These are phyloP conservation scores for Neofusicoccum parvum DNA, from an alignment of 2,329 filamentous ascomycete genomes.

Conservation along the genomic window DNA sequence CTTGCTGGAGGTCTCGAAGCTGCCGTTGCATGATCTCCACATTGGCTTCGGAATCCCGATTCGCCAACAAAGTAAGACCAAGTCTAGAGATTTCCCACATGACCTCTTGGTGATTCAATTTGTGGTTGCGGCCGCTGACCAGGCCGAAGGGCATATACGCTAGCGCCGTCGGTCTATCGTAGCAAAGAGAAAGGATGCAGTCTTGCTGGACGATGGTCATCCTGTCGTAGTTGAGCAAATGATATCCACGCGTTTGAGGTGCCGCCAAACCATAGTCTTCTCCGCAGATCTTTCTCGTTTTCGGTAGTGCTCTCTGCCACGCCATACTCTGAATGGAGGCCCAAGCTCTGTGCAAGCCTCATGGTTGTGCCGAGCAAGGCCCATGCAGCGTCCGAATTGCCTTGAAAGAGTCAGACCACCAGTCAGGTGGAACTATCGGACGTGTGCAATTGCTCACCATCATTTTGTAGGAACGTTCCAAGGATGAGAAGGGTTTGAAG, in stretches of 20 bases:
- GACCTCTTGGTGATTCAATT: neutral
- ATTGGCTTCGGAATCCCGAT: neutral
- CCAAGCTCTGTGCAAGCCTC: constrained; percentile 8
- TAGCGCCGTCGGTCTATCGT: neutral
- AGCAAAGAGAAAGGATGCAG: constrained; percentile 12
- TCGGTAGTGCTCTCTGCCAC: neutral
- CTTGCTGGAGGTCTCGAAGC: neutral
- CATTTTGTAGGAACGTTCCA: constrained; percentile 10
- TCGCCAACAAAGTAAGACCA: neutral
- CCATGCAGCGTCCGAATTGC: constrained; percentile 16
- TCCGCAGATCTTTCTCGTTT: too few species aligned
- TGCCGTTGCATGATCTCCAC: neutral
- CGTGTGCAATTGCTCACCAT: neutral
- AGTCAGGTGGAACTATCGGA: too few species aligned
- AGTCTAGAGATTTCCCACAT: constrained; percentile 10
- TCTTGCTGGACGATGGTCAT: constrained; percentile 13
- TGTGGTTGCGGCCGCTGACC: too few species aligned
- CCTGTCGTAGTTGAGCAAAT: neutral
- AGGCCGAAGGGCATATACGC: neutral
- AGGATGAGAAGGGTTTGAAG: constrained; percentile 11
- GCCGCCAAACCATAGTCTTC: too few species aligned
- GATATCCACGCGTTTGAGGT: too few species aligned
- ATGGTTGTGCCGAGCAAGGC: neutral
- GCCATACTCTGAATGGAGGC: neutral
- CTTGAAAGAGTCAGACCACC: neutral